These are phyloP conservation scores for Hamamelis virginiana DNA, from an alignment of 164 flowering plant genomes.

Conservation along the genomic window DNA sequence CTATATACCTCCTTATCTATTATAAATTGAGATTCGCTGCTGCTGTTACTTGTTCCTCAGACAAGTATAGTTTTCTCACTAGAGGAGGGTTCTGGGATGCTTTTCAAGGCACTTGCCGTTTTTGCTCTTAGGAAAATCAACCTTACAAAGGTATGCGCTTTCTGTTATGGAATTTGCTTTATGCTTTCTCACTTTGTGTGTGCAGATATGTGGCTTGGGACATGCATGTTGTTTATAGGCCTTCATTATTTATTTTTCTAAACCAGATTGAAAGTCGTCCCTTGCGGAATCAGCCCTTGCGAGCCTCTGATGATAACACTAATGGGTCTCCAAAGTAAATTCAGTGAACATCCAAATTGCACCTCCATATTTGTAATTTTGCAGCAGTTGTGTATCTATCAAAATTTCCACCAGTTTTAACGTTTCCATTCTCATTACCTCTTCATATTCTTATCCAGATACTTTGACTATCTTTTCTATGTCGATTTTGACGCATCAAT, in stretches of 20 bases:
- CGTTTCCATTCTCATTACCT: neutral
- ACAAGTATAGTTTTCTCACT: conserved; percentile 93
- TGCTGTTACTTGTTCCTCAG: conserved; percentile 34
- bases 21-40: conserved; percentile 2
- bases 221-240: neutral
- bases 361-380: neutral
- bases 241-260: conserved; percentile 2
- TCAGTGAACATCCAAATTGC: neutral
- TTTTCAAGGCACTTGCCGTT: conserved; percentile 90
- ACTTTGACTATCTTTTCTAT: conserved; percentile 87
- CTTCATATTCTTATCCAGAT: conserved; percentile 34
- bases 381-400: neutral
- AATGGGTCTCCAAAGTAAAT: conserved; percentile 57
- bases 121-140: conserved; percentile 82
- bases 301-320: conserved; percentile 40
- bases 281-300: conserved; percentile 53
- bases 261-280: conserved; percentile 96
- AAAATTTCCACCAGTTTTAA: neutral
- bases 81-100: conserved; percentile 91
- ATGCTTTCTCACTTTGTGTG: neutral
- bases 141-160: conserved; percentile 66
- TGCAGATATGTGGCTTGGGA: neutral
- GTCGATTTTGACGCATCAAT: conserved; percentile 96
- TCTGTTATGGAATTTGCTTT: neutral
- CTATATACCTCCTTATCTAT: neutral